These are phyloP conservation scores for Uncinocarpus reesii DNA, from an alignment of 2,329 filamentous ascomycete genomes.

Conservation along the genomic window DNA sequence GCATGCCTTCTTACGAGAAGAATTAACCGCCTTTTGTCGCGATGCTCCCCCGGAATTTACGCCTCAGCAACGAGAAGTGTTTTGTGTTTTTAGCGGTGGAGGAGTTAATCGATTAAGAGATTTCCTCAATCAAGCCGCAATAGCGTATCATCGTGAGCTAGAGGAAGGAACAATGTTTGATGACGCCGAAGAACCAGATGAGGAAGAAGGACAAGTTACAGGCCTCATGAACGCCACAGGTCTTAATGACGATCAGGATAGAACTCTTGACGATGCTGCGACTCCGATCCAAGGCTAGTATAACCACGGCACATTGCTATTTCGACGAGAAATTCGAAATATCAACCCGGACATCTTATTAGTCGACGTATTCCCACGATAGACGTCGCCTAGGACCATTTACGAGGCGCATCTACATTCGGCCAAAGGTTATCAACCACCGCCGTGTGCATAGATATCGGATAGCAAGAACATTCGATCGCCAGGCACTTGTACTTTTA, in stretches of 20 bases:
- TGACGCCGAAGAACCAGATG: constrained; percentile 36
- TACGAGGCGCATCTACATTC: neutral
- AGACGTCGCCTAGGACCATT: neutral
- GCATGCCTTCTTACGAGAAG: constrained; percentile 74
- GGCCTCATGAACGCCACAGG: constrained; percentile 35
- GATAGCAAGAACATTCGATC: neutral
- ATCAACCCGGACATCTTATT: neutral
- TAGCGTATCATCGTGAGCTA: constrained; percentile 20
- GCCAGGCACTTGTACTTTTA: neutral
- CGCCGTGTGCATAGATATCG: neutral
- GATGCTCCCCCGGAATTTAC: constrained; percentile 86
- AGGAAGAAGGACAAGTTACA: constrained; percentile 34
- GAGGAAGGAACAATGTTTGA: constrained; percentile 37
- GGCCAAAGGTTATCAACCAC: neutral
- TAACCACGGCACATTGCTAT: neutral
- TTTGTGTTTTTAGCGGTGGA: constrained; percentile 90
- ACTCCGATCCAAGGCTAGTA: neutral
- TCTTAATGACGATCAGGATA: constrained; percentile 35
- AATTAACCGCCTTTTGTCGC: constrained; percentile 75
- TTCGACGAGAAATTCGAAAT: neutral
- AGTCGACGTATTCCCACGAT: neutral
- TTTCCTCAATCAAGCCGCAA: constrained; percentile 54
- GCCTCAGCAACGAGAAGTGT: constrained; percentile 85
- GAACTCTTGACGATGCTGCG: neutral
- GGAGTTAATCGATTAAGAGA: constrained; percentile 69